phyloP scores from a whole-genome alignment of 148 eudicot genomes.

The Dianthus caryophyllus region DNA sequence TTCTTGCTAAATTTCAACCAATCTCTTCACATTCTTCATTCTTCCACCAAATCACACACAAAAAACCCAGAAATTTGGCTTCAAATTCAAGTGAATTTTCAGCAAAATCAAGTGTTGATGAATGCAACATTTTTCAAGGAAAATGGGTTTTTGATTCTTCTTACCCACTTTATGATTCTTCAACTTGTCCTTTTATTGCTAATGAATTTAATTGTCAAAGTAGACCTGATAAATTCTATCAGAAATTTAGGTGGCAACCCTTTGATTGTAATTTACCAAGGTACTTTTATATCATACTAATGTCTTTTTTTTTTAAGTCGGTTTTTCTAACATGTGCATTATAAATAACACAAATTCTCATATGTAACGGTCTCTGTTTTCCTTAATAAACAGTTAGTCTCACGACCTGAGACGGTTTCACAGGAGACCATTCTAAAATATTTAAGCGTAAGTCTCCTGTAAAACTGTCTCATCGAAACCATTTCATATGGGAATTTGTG shows the following conservation, averaged over 20 bases:
- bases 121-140: conserved; percentile 66
- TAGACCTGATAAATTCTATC: conserved; percentile 66
- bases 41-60: not conserved
- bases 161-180: conserved; percentile 63
- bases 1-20: conserved; percentile 10
- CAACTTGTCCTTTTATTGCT: conserved; percentile 71
- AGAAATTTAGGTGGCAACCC: conserved; percentile 86
- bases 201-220: conserved; percentile 67
- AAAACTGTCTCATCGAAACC: too few relatives aligned
- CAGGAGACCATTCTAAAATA: too few relatives aligned
- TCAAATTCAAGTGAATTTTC: conserved; percentile 3
- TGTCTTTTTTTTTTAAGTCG: too few relatives aligned
- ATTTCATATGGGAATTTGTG: too few relatives aligned
- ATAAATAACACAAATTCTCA: too few relatives aligned
- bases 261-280: conserved; percentile 59
- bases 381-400: too few relatives aligned
- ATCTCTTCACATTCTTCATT: conserved; percentile 15
- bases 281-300: too few relatives aligned
- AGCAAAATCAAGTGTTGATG: conserved; percentile 13
- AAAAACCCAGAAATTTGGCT: not conserved
- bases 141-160: conserved; percentile 84
- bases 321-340: too few relatives aligned
- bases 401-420: too few relatives aligned
- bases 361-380: too few relatives aligned
- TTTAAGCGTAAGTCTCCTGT: too few relatives aligned